These are phyloP conservation scores for Mucor circinelloides DNA, from an alignment of 371 early-diverging fungal species.

Conservation along the genomic window DNA sequence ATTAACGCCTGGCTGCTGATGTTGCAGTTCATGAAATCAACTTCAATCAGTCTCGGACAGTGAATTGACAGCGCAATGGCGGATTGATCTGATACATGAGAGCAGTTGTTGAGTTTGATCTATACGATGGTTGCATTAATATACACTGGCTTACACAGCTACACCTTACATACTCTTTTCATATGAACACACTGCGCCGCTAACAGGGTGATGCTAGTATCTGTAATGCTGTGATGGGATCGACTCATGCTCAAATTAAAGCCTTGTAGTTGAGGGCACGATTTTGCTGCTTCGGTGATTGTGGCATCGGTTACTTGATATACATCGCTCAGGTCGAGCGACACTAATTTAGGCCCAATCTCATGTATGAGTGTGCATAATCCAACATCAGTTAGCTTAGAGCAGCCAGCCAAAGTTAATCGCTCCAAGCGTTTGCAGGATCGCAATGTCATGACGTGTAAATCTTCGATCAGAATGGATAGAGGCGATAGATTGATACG, in stretches of 20 bases:
- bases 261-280: constrained; percentile 48
- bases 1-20: constrained; percentile 51
- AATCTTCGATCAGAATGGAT: constrained; percentile 44
- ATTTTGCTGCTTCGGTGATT: constrained; percentile 31
- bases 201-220: constrained; percentile 29
- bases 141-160: not conserved
- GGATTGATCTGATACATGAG: constrained; percentile 50
- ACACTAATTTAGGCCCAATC: constrained; percentile 32
- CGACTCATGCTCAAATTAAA: constrained; percentile 49
- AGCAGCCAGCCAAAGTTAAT: constrained; percentile 57
- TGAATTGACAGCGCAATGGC: constrained; percentile 50
- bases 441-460: constrained; percentile 37
- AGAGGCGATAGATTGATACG: constrained; percentile 62
- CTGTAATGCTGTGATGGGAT: constrained; percentile 35
- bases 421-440: constrained; percentile 59
- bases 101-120: constrained; percentile 66
- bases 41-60: constrained; percentile 61
- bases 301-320: constrained; percentile 35
- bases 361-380: constrained; percentile 47
- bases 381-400: constrained; percentile 48
- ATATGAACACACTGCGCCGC: constrained; percentile 34
- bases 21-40: constrained; percentile 59
- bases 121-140: constrained; percentile 19
- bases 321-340: constrained; percentile 48
- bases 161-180: constrained; percentile 34